These are phyloP conservation scores for Coemansia sp. DNA, from an alignment of 192 early-diverging fungal species.

Conservation along the genomic window DNA sequence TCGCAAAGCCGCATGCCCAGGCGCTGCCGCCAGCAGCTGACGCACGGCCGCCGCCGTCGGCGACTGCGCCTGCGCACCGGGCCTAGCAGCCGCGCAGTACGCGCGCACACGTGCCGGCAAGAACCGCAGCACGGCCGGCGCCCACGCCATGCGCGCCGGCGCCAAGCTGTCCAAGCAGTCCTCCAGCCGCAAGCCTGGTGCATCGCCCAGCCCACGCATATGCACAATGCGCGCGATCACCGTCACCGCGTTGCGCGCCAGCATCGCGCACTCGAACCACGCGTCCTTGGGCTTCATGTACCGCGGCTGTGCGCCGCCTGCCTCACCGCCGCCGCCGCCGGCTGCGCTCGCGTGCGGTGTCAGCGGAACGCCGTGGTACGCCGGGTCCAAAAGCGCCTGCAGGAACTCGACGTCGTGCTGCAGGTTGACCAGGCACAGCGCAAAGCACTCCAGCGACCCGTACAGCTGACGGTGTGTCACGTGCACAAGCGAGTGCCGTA, in stretches of 20 bases:
- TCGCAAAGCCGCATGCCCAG: conserved; percentile 32
- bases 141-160: conserved; percentile 27
- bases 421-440: conserved; percentile 58
- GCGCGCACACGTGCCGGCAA: conserved; percentile 33
- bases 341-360: conserved; percentile 39
- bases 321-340: neutral
- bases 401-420: conserved; percentile 51
- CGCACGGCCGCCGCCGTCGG: conserved; percentile 18
- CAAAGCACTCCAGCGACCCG: conserved; percentile 66
- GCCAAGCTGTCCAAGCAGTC: conserved; percentile 46
- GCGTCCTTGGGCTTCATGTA: conserved; percentile 44
- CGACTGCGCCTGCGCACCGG: conserved; percentile 10
- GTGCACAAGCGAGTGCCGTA: conserved; percentile 64
- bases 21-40: conserved; percentile 20
- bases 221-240: conserved; percentile 46
- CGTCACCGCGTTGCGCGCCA: conserved; percentile 49
- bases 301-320: neutral
- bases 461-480: conserved; percentile 66
- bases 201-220: conserved; percentile 50
- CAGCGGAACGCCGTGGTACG: conserved; percentile 46
- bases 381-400: conserved; percentile 49
- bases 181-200: conserved; percentile 30
- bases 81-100: conserved; percentile 25
- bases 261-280: conserved; percentile 53
- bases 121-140: conserved; percentile 41